A percentile compares a stretch with the other conserved stretches of the same genome.
Conservation (phyloP, 768 basidiomycete species). For the Leccinum obscurum region DNA sequence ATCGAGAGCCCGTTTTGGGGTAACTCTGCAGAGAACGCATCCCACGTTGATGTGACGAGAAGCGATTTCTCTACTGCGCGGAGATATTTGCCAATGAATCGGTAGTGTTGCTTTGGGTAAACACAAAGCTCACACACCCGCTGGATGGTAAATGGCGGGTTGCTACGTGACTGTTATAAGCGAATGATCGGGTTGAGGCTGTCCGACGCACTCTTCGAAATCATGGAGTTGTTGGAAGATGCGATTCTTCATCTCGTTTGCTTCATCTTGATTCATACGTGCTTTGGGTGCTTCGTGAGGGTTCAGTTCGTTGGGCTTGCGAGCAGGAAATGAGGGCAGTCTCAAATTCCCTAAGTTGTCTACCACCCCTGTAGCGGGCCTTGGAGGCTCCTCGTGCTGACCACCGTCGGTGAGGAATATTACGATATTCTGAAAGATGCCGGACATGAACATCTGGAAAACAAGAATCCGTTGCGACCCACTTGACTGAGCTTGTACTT, state of each 20-base stretch:
- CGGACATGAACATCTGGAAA: neutral
- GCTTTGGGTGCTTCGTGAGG: slow-evolving; percentile 54
- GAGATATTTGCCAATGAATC: slow-evolving; percentile 79
- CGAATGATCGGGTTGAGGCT: slow-evolving; percentile 1
- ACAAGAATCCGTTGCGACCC: slow-evolving; percentile 4
- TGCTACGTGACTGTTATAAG: slow-evolving; percentile 31
- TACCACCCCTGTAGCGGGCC: slow-evolving; percentile 34
- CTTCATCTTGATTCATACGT: slow-evolving; percentile 62
- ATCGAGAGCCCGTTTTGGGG: slow-evolving; percentile 29
- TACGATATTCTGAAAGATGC: slow-evolving; percentile 45
- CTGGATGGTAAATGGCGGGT: slow-evolving; percentile 87
- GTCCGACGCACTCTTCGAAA: slow-evolving; percentile 64
- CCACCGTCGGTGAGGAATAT: slow-evolving; percentile 44
- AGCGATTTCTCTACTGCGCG: slow-evolving; percentile 82
- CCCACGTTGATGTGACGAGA: slow-evolving; percentile 80
- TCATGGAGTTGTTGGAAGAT: slow-evolving; percentile 68
- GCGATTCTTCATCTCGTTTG: slow-evolving; percentile 50
- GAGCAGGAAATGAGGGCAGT: slow-evolving; percentile 71
- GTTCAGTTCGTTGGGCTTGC: slow-evolving; percentile 49
- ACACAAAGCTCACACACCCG: slow-evolving; percentile 81
- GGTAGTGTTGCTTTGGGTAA: slow-evolving; percentile 70
- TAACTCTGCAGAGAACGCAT: slow-evolving; percentile 59
- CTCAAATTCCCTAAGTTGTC: slow-evolving; percentile 57
- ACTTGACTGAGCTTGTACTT: slow-evolving; percentile 74
- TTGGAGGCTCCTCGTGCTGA: slow-evolving; percentile 42